Conservation (phyloP, 108 stramenopile species). For the Cyclotella kingstonii region DNA sequence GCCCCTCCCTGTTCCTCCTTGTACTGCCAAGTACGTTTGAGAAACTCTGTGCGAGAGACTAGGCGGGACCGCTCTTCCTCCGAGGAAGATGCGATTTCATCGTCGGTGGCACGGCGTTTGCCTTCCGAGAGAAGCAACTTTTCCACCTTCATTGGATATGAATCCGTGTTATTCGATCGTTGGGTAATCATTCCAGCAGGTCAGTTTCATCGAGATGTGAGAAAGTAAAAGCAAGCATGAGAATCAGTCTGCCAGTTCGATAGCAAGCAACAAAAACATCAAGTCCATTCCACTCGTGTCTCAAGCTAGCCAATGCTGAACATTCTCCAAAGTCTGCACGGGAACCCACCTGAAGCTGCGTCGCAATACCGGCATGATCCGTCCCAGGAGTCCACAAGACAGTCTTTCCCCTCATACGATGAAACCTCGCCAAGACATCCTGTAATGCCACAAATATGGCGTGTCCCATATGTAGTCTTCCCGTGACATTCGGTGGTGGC, state of each 20-base stretch:
- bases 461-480: conserved; percentile 99
- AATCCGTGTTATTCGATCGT: too few species aligned
- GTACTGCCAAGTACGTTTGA: conserved; percentile 87
- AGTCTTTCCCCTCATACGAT: conserved; percentile 96
- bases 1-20: conserved; percentile 95
- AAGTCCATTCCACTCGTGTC: too few species aligned
- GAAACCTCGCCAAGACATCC: conserved; percentile 96
- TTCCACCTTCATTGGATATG: too few species aligned
- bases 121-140: conserved; percentile 77
- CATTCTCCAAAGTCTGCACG: too few species aligned
- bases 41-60: conserved; percentile 89
- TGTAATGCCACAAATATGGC: conserved; percentile 98
- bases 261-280: too few species aligned
- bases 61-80: conserved; percentile 52
- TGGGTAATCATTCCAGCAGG: too few species aligned
- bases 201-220: too few species aligned
- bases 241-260: too few species aligned
- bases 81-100: conserved; percentile 33
- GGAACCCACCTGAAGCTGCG: conserved; percentile 90
- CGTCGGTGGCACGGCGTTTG: conserved; percentile 38
- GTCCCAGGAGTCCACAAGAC: conserved; percentile 96
- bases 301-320: too few species aligned
- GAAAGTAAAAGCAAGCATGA: too few species aligned
- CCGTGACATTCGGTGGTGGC: conserved; percentile 99
- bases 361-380: conserved; percentile 99